Base-by-base conservation (phyloP, 176 grass and related monocot species). In the Rhipidocladum racemiflorum region DNA sequence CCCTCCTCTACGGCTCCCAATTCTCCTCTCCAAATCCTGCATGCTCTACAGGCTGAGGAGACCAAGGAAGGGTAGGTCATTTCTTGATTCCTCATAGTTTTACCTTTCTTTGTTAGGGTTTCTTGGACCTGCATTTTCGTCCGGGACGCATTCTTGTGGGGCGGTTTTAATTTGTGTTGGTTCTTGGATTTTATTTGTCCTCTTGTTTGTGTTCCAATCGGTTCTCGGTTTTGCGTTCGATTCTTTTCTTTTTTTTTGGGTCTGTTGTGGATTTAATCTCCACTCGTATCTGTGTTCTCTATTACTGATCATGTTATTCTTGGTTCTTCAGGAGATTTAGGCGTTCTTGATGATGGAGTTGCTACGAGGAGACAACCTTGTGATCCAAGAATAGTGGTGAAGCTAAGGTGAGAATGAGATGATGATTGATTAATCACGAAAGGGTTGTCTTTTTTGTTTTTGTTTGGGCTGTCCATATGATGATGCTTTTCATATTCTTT, bases 381-480 rank as follows among this genome's bases (percentile, higher is more conserved):
- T 30, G 83, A 68, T 38, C 59, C 78, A 78, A 78, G 23, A 49
- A 10, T 79, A 61, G 61, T 66, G 3, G 50, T 69, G 61, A 90
- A 78, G 54, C 48, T 53, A 73, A 86, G 79, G 88, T 90, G 79
- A 87, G 79, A 34, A 72, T 68, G 67, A 27, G 88, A 73, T 55
- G 67, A 85, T 88, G 74, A 90, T 82, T 86, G 61, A 72, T 86
- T 67, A 79, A 72, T 86, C 73, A 68, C 57, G 49, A 16, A 68
- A 77, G 66, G 24, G 72, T 28, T 77, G 38, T 51, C 5, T 77
- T 70, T n/a, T n/a, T n/a, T n/a, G n/a, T 69, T 71, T 42, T 65
- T 42, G 49, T 18, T 65, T 80, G 70, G 45, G 68, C 85, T 86
- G 49, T 49, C 65, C 12, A 11, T 61, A 28, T 82, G 83, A 40